Percentiles rank a stretch among this genome's conserved stretches.
Conservation (phyloP, 1,139 yeast species). For the Candida sp. region DNA sequence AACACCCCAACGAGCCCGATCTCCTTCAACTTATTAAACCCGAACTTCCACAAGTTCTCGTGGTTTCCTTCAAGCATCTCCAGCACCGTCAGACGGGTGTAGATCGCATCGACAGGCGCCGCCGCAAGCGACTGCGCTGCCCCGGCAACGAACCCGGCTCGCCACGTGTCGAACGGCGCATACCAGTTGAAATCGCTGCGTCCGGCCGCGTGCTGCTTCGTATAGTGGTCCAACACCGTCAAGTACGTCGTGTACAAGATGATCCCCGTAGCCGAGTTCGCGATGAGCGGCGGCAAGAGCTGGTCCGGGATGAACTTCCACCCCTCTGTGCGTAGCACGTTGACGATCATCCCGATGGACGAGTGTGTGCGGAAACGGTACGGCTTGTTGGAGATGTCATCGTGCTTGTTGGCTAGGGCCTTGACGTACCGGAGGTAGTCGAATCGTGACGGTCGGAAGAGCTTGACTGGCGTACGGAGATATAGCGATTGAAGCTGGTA, state of each 20-base stretch:
- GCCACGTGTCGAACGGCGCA: conserved; percentile 60
- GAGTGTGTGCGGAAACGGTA: conserved; percentile 79
- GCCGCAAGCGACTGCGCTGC: conserved; percentile 89
- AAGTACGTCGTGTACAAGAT: conserved; percentile 85
- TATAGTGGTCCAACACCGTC: conserved; percentile 44
- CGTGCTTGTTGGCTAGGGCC: conserved; percentile 51
- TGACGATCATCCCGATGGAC: conserved; percentile 69
- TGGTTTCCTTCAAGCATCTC: conserved; percentile 74
- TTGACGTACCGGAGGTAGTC: conserved; percentile 77
- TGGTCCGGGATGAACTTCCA: conserved; percentile 89
- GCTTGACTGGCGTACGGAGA: conserved; percentile 81
- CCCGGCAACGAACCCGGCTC: conserved; percentile 89
- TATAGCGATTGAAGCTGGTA: conserved; percentile 81
- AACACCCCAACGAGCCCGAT: conserved; percentile 86
- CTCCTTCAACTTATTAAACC: conserved; percentile 66
- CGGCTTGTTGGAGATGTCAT: conserved; percentile 57
- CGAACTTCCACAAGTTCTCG: conserved; percentile 79
- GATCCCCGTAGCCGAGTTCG: conserved; percentile 87
- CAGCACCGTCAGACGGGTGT: conserved; percentile 77
- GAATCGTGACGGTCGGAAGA: conserved; percentile 88
- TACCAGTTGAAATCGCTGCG: conserved; percentile 20
- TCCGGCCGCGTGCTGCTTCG: conserved; percentile 11
- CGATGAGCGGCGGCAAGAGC: conserved; percentile 83
- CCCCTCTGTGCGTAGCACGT: conserved; percentile 78
- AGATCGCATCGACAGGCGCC: conserved; percentile 93